A percentile compares a stretch with the other conserved stretches of the same genome.
Conservation (phyloP, 2,329 filamentous ascomycete species). For the Dothistroma septosporum region DNA sequence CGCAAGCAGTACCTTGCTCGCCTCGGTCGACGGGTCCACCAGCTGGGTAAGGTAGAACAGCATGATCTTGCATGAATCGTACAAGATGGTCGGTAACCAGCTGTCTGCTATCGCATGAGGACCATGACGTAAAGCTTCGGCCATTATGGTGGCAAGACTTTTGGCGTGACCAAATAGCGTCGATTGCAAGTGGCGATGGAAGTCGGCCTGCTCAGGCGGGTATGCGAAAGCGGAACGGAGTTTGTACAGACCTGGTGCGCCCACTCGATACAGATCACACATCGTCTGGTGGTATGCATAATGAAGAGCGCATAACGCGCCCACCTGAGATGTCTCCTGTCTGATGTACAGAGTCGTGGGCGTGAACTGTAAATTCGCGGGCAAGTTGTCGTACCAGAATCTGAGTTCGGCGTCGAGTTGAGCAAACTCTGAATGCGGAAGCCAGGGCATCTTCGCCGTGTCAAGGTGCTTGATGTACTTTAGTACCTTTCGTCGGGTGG, state of each 20-base stretch:
- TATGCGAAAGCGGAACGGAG: conserved; percentile 21
- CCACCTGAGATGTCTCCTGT: conserved; percentile 25
- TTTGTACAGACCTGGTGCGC: conserved; percentile 23
- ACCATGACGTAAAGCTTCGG: conserved; percentile 24
- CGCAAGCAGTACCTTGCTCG: conserved; percentile 18
- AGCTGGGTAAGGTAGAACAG: conserved; percentile 26
- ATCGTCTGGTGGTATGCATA: conserved; percentile 26
- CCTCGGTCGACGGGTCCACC: conserved; percentile 20
- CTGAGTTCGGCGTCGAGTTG: conserved; percentile 21
- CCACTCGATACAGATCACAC: conserved; percentile 25
- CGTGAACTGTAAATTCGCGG: conserved; percentile 26
- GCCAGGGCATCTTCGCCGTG: conserved; percentile 22
- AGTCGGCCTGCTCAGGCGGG: conserved; percentile 21
- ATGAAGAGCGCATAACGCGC: conserved; percentile 23
- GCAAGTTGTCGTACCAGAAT: conserved; percentile 24
- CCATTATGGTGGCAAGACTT: conserved; percentile 24
- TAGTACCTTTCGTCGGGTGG: conserved; percentile 23
- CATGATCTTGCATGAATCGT: conserved; percentile 27
- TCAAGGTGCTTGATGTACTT: conserved; percentile 27
- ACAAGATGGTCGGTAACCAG: conserved; percentile 24
- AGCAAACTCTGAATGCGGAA: conserved; percentile 24
- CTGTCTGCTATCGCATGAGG: conserved; percentile 25
- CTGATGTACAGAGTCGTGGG: conserved; percentile 25
- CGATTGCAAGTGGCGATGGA: conserved; percentile 21
- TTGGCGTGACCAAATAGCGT: conserved; percentile 23